Base-by-base conservation (phyloP, 805 yeast species). In the Wickerhamomyces bovis region DNA sequence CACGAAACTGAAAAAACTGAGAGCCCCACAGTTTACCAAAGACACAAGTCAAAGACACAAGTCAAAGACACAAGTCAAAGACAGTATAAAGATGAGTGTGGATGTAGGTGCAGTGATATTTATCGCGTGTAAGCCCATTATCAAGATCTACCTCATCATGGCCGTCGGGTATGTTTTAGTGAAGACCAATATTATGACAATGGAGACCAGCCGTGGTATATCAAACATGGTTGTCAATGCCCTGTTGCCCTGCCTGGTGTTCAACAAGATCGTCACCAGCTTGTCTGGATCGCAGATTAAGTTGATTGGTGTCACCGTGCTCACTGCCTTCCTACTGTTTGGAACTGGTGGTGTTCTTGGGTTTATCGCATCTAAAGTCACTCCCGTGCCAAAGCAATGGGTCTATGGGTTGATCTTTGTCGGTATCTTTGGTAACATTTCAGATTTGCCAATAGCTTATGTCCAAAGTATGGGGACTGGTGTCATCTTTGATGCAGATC, bases 361-460 rank as follows among this genome's bases (percentile, higher is more conserved):
- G 26, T 47, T 57, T 7, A 13, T 63, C 1, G 55, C 61, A 3
- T 61, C 68, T 23, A 52, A 69, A 13, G 48, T 71, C 1, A 69
- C 80, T 3, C 72, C 72, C 26, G 64, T 71, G 2, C 80, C 81
- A 2, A 70, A 66, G 48, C 57, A 68, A 39, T 76, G 79, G 77
- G 53, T 65, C 25, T 77, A 74, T 23, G 81, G 81, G 0, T 53
- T 75, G 15, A 47, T 76, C 12, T 68, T 73, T 28, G 78, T 72
- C 5, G 79, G 78, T 0, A 54, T 76, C 15, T 76, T 76, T 54
- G 74, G 77, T 15, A 76, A 76, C 55, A 72, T 75, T 42, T 67
- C 76, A 3, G 80, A 76, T 54, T 65, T 76, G 39, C 81, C 81
- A 6, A 75, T 76, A 48, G 80, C 80, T 1, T 76, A 75, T 49